These are phyloP conservation scores for Crithidia bombi DNA, from an alignment of 208 protist genomes.

Conservation along the genomic window DNA sequence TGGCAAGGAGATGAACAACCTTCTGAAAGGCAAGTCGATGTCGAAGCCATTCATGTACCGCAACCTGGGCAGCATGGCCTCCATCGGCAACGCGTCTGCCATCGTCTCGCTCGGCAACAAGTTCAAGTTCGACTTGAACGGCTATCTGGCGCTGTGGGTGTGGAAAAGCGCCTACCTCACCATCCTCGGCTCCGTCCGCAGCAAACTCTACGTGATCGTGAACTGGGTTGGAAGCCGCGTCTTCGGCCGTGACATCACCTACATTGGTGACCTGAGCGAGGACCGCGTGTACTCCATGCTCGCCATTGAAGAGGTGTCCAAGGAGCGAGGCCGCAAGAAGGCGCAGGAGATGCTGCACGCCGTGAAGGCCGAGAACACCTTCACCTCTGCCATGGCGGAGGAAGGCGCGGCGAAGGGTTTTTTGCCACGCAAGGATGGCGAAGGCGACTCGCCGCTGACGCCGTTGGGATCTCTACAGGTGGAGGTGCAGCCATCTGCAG, in stretches of 20 bases:
- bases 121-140: conserved; percentile 67
- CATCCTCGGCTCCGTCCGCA: conserved; percentile 81
- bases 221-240: conserved; percentile 83
- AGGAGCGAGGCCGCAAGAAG: conserved; percentile 51
- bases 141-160: conserved; percentile 77
- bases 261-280: conserved; percentile 84
- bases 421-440: conserved; percentile 41
- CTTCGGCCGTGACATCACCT: conserved; percentile 87
- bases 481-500: conserved; percentile 2
- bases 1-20: conserved; percentile 68
- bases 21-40: conserved; percentile 34
- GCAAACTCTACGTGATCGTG: conserved; percentile 83
- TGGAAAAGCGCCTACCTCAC: conserved; percentile 90
- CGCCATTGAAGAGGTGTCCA: conserved; percentile 67
- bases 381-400: conserved; percentile 50
- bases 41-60: conserved; percentile 71
- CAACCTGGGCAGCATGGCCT: conserved; percentile 83
- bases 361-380: conserved; percentile 35
- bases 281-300: conserved; percentile 66
- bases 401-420: conserved; percentile 38
- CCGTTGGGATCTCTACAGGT: not conserved
- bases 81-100: conserved; percentile 68
- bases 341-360: conserved; percentile 52
- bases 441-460: conserved; percentile 7
- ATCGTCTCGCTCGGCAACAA: conserved; percentile 73